phyloP scores from a whole-genome alignment of 2,329 filamentous ascomycete species.

The Periglandula ipomoeae region DNA sequence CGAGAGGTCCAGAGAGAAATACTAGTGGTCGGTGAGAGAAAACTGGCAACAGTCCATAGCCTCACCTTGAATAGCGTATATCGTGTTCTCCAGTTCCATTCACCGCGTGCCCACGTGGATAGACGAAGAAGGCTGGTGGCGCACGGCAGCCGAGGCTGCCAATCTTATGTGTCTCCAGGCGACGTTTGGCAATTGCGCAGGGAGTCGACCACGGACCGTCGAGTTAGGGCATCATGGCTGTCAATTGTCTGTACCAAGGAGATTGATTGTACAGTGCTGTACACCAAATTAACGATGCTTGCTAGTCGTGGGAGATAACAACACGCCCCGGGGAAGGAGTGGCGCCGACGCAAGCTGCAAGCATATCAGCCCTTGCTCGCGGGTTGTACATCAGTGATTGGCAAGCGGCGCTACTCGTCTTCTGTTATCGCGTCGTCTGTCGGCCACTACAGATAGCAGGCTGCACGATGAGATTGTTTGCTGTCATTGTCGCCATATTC shows the following conservation, averaged over 20 bases:
- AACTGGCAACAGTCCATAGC: slow-evolving; percentile 1
- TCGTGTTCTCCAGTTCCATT: not conserved
- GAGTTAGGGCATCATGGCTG: not conserved
- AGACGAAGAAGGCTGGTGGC: not conserved
- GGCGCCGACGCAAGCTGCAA: slow-evolving; percentile 2
- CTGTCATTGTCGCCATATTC: not conserved
- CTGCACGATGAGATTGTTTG: not conserved
- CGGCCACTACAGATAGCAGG: not conserved
- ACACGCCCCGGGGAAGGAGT: not conserved
- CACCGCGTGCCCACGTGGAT: slow-evolving; percentile 6
- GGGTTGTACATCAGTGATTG: not conserved
- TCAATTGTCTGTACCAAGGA: not conserved
- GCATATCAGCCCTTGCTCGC: not conserved
- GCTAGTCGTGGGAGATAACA: not conserved
- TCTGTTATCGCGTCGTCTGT: not conserved
- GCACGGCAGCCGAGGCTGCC: not conserved
- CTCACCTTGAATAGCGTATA: not conserved
- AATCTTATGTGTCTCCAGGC: not conserved
- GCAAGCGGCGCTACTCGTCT: not conserved
- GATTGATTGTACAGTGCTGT: too few relatives aligned
- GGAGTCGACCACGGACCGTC: not conserved
- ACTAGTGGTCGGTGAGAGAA: slow-evolving; percentile 3
- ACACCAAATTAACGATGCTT: too few relatives aligned
- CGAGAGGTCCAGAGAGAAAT: not conserved
- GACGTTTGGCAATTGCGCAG: not conserved